These are phyloP conservation scores for Triangularia setosa DNA, from an alignment of 2,329 filamentous ascomycete genomes.

Conservation along the genomic window DNA sequence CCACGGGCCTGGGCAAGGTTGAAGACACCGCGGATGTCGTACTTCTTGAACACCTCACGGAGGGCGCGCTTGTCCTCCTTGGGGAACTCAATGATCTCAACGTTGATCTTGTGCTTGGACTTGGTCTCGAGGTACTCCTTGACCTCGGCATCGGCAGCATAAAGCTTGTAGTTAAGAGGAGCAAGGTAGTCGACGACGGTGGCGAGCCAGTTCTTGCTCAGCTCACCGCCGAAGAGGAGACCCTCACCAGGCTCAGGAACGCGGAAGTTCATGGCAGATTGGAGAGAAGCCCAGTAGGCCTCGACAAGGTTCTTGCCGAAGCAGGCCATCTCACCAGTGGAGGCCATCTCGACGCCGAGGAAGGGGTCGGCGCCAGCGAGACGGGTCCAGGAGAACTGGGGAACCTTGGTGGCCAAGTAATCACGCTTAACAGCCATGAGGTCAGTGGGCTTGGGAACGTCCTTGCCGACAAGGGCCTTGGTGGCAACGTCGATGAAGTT, in stretches of 20 bases:
- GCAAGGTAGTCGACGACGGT: conserved; percentile 81
- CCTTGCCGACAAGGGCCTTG: conserved; percentile 80
- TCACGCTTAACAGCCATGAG: conserved; percentile 86
- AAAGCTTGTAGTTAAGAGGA: conserved; percentile 92
- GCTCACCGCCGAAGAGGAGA: conserved; percentile 87
- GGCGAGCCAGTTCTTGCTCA: conserved; percentile 65
- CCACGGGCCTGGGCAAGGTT: conserved; percentile 83
- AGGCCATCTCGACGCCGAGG: conserved; percentile 96
- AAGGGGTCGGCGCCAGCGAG: conserved; percentile 95
- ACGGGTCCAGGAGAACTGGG: conserved; percentile 98
- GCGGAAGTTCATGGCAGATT: conserved; percentile 99
- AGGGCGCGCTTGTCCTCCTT: conserved; percentile 93
- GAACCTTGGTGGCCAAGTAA: conserved; percentile 95
- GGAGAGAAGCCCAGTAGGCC: conserved; percentile 94
- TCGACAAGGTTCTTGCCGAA: conserved; percentile 95
- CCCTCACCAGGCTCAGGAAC: conserved; percentile 92
- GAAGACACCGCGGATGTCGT: conserved; percentile 93
- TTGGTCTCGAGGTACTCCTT: conserved; percentile 77
- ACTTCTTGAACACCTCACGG: conserved; percentile 92
- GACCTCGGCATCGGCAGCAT: conserved; percentile 74
- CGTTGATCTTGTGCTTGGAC: conserved; percentile 61
- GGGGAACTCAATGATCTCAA: conserved; percentile 95
- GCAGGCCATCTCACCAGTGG: conserved; percentile 96
- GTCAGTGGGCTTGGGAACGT: conserved; percentile 80
- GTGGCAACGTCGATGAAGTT: conserved; percentile 98